A percentile compares a stretch with the other conserved stretches of the same genome.
These are phyloP conservation scores for Corchorus olitorius DNA, from an alignment of 345 rosid species.

Conservation along the genomic window DNA sequence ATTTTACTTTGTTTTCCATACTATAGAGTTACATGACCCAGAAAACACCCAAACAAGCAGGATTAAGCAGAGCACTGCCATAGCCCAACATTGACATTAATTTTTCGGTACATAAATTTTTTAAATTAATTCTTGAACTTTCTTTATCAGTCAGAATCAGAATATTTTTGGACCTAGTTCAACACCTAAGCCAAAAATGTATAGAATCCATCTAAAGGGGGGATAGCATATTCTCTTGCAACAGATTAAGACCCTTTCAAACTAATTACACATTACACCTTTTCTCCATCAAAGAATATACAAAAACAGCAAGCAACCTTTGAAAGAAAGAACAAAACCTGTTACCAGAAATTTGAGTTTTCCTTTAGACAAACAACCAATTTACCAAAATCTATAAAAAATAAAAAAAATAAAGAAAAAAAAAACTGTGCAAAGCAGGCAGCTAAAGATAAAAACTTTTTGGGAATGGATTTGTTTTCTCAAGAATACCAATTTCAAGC, in stretches of 20 bases:
- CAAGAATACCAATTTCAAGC: neutral
- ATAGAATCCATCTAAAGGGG: neutral
- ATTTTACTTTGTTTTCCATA: neutral
- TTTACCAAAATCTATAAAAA: neutral
- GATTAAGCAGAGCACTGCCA: conserved; percentile 2
- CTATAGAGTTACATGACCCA: neutral
- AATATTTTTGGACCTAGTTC: neutral
- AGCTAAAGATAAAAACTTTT: neutral
- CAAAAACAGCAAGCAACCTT: neutral
- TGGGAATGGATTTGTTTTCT: neutral
- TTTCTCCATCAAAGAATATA: neutral
- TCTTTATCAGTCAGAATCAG: conserved; percentile 1
- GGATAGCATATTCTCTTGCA: conserved; percentile 9
- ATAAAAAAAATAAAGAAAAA: neutral
- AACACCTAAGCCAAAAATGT: neutral
- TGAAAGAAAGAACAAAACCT: neutral
- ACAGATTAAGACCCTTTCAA: neutral
- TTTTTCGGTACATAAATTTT: neutral
- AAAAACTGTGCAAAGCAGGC: neutral
- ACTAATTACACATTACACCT: neutral
- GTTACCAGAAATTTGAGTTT: neutral
- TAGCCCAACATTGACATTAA: neutral
- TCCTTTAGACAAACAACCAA: neutral
- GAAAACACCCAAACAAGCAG: neutral
- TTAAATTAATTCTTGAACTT: neutral